Base-by-base conservation (phyloP, 176 grass and related monocot species). In the Eleusine indica region DNA sequence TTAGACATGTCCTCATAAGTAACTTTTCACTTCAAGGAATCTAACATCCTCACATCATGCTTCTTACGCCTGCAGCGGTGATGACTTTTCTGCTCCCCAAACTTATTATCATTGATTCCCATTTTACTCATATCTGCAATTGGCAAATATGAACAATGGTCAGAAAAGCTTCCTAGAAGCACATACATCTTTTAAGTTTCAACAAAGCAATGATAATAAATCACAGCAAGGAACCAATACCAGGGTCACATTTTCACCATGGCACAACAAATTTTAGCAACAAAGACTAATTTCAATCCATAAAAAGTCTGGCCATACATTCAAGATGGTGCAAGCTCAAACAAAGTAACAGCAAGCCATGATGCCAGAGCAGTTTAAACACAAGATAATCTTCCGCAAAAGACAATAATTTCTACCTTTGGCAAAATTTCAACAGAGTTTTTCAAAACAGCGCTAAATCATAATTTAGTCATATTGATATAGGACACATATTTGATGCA, bases 11-110 rank as follows among this genome's bases (percentile, higher is more conserved):
- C 67, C 54, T 25, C 16, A 13, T 12, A 35, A 42, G 44, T 21
- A 66, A 48, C 6, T 77, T 56, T 67, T 87, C 82, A 86, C 69
- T 51, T 87, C 87, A 90, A 70, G 13, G 89, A 15, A 82, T 89
- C 78, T 58, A 88, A 80, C 73, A 88, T 92, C 77, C 85, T 90
- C 79, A 87, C 86, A 63, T 94, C 93, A 74, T 94, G 87, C 82
- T 88, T 94, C 79, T 81, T 89, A 11, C 93, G 90, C 61, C 93
- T 92, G 60, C 90, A 75, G 3, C 90, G 87, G 71, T 92, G 79
- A 82, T 92, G 90, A 69, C 82, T 87, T 82, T 94, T 94, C 80
- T 94, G 93, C 85, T 92, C 93, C 40, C 85, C 78, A 86, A 94
- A 94, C 72, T 88, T 90, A 76, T 49, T 88, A 43, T 92, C 87